Evolutionary conservation across 140 eudicot species (phyloP).

Genomic region (Oenanthe javanica): DNA sequence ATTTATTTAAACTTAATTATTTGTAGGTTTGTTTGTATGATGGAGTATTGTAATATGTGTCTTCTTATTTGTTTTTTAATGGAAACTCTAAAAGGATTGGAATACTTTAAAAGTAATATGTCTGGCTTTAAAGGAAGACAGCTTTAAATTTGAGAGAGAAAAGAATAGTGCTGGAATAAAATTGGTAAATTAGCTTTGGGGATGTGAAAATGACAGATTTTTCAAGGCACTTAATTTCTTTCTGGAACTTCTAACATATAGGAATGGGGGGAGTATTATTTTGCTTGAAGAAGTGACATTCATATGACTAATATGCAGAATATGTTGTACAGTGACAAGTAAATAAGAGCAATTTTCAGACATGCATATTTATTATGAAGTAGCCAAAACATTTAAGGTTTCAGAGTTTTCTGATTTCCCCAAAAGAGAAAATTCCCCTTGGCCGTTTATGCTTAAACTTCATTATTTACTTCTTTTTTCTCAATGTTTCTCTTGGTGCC

Average conservation of each 20-base stretch:
- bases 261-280: not conserved
- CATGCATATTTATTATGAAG: not conserved
- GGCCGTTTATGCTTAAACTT: not conserved
- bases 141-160: not conserved
- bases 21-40: not conserved
- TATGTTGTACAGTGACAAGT: not conserved
- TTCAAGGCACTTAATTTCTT: not conserved
- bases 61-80: not conserved
- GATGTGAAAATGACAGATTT: not conserved
- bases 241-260: not conserved
- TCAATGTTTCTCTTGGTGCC: not conserved
- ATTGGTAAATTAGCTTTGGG: not conserved
- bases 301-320: not conserved
- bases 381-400: not conserved
- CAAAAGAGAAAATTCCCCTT: not conserved
- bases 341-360: not conserved
- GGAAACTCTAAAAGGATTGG: not conserved
- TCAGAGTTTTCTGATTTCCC: not conserved
- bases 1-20: not conserved
- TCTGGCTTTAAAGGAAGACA: not conserved
- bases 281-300: not conserved
- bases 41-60: not conserved
- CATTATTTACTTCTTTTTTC: not conserved
- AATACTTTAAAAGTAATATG: not conserved
- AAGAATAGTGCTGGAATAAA: not conserved